Conservation (phyloP, 805 yeast genomes). For the Danielia reshetovae region DNA sequence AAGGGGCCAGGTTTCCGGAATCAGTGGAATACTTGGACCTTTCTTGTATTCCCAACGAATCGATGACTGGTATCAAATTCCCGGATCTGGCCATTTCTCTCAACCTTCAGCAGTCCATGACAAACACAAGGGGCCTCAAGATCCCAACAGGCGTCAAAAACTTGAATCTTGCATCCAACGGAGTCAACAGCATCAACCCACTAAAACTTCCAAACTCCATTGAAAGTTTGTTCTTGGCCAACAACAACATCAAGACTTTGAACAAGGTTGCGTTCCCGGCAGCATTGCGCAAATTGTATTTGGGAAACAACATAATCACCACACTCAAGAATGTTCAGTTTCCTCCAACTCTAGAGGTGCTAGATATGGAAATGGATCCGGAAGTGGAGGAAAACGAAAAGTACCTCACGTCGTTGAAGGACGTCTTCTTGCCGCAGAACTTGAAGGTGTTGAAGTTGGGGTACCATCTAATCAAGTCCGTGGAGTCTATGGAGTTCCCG, state of each 20-base stretch:
- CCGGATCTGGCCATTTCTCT: constrained; percentile 36
- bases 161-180: constrained; percentile 34
- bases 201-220: constrained; percentile 39
- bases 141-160: constrained; percentile 29
- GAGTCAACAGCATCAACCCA: constrained; percentile 44
- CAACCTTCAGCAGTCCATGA: constrained; percentile 42
- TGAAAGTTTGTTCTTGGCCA: constrained; percentile 31
- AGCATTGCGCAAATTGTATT: constrained; percentile 29
- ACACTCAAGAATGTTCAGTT: constrained; percentile 41
- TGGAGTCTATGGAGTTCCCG: constrained; percentile 41
- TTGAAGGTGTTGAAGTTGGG: constrained; percentile 34
- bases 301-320: constrained; percentile 42
- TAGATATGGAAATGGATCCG: constrained; percentile 42
- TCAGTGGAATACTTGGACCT: constrained; percentile 32
- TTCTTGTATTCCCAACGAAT: constrained; percentile 42
- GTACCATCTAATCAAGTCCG: constrained; percentile 35
- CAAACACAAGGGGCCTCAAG: constrained; percentile 41
- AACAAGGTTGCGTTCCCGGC: constrained; percentile 40
- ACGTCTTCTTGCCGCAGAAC: constrained; percentile 35
- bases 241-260: constrained; percentile 42
- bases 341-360: constrained; percentile 34
- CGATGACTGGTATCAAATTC: constrained; percentile 44
- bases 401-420: constrained; percentile 38
- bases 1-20: constrained; percentile 40
- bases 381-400: constrained; percentile 39